Evolutionary conservation across 2,329 filamentous ascomycete species (phyloP).

Genomic region (Kalmusia sp.): DNA sequence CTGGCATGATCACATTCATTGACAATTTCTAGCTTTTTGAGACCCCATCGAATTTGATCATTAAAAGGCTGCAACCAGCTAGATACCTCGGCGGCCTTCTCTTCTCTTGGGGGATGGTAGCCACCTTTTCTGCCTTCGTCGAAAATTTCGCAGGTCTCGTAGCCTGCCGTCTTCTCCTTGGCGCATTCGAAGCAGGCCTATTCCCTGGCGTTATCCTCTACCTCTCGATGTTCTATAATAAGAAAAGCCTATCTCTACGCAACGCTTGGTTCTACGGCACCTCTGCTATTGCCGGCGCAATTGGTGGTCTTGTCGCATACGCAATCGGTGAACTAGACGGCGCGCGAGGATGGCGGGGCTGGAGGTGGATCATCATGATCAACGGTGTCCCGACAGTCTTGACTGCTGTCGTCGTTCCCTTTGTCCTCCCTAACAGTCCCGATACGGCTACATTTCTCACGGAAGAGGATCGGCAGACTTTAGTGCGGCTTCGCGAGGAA

Average conservation of each 20-base stretch:
- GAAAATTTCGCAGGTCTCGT: conserved; percentile 35
- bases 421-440: conserved; percentile 58
- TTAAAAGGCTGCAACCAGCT: conserved; percentile 51
- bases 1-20: conserved; percentile 59
- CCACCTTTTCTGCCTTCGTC: conserved; percentile 31
- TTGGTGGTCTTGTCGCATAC: conserved; percentile 50
- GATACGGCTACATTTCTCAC: conserved; percentile 43
- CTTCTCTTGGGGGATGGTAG: conserved; percentile 32
- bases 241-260: conserved; percentile 58
- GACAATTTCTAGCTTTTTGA: conserved; percentile 56
- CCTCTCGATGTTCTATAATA: conserved; percentile 37
- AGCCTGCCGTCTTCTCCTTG: conserved; percentile 35
- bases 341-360: conserved; percentile 26
- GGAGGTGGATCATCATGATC: conserved; percentile 42
- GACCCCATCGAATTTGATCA: conserved; percentile 54
- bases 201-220: conserved; percentile 37
- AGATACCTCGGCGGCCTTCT: conserved; percentile 31
- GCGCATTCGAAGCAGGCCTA: conserved; percentile 36
- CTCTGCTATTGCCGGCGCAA: conserved; percentile 61
- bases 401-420: conserved; percentile 55
- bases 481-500: conserved; percentile 43
- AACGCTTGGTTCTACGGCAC: conserved; percentile 61
- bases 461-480: conserved; percentile 29
- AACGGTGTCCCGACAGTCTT: conserved; percentile 38
- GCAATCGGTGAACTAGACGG: conserved; percentile 34